These are phyloP conservation scores for Populus hybrid DNA, from an alignment of 441 rosid genomes.

Conservation along the genomic window DNA sequence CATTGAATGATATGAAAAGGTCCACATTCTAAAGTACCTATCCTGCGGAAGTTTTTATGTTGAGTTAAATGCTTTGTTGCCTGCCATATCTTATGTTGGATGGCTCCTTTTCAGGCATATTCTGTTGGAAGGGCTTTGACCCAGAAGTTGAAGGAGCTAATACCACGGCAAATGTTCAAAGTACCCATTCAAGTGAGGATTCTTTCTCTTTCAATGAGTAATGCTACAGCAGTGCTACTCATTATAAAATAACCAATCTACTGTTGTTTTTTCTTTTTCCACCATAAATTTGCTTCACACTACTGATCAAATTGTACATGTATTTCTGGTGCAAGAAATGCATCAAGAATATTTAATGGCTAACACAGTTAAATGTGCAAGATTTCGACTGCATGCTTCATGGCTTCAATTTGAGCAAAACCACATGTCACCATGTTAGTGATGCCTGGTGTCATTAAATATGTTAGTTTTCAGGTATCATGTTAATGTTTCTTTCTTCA, in stretches of 20 bases:
- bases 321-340: background rate
- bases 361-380: background rate
- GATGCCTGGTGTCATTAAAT: background rate
- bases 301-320: background rate
- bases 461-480: background rate
- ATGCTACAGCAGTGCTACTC: background rate
- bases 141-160: conserved; percentile 93
- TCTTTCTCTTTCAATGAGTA: conserved; percentile 5
- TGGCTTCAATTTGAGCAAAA: background rate
- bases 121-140: conserved; percentile 91
- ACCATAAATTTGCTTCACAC: background rate
- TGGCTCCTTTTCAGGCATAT: conserved; percentile 65
- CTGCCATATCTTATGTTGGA: background rate
- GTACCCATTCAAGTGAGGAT: conserved; percentile 87
- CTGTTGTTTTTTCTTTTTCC: background rate
- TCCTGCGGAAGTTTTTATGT: background rate
- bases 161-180: conserved; percentile 98
- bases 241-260: background rate
- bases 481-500: background rate
- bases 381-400: background rate
- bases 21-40: background rate
- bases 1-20: background rate
- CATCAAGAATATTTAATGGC: background rate
- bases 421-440: background rate
- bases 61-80: background rate